Base-by-base conservation (phyloP, 2,329 filamentous ascomycete genomes). In the Penicillium sp. region DNA sequence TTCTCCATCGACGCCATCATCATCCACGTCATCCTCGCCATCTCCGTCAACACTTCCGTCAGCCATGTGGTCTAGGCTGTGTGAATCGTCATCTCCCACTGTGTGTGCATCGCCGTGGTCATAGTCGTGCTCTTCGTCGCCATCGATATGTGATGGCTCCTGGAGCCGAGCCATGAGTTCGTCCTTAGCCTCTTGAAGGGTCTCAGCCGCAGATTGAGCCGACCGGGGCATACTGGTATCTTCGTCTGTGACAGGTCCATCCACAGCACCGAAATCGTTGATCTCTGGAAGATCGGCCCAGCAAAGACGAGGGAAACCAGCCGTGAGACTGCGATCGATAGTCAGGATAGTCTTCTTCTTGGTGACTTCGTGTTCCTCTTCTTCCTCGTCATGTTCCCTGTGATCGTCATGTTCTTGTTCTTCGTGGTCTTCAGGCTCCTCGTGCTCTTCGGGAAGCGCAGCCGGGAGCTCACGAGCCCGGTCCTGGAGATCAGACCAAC, bases 21-120 rank as follows among this genome's bases (percentile, higher is more conserved):
- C 74, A 51, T 74, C 79, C 48, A 82, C 80, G 9, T 82, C 79
- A 8, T 82, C 81, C 41, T 84, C 81, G 23, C 83, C 81, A 25
- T 83, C 80, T 54, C 81, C 79, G 15, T 78, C 77, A 29, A 77
- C 72, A 57, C 76, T 78, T 43, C 74, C 77, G 23, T 79, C 78
- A 1, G 73, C 78, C 50, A 74, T 72, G 23, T 70, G 75, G 61
- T 76, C 78, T 50, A 76, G 71, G 61, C 75, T 79, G 57, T 68
- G 73, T 43, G 71, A 73, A 57, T 74, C 75, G 29, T 76, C 77
- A 57, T 79, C 77, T 35, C 73, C 74, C 25, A 70, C 73, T 15
- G 78, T 77, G 49, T 78, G 70, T 12, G 70, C 72, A 55, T 77
- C 74, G 7, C 69, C 70, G n/a, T 68, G 64, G 56, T 78, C 77